Conservation (phyloP, 495 filamentous ascomycete genomes). For the Melanomma pulvis-pyrius region DNA sequence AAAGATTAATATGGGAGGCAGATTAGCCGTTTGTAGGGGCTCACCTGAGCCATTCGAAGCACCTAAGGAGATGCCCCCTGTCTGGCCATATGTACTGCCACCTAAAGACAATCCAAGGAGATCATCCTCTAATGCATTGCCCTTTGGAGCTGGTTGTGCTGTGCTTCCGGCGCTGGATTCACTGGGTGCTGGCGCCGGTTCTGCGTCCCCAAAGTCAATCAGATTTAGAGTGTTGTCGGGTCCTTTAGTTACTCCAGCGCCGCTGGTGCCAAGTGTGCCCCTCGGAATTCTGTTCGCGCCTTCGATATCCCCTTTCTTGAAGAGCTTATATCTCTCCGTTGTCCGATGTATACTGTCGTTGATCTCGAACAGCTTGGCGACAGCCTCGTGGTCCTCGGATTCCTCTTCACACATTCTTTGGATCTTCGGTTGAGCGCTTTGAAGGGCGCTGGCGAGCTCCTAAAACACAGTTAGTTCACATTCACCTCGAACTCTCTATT, state of each 20-base stretch:
- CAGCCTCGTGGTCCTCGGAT: constrained; percentile 92
- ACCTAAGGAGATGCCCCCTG: constrained; percentile 85
- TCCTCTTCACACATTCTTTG: constrained; percentile 99
- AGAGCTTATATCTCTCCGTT: constrained; percentile 88
- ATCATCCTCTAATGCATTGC: constrained; percentile 57
- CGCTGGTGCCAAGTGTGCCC: constrained; percentile 73
- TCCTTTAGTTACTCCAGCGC: constrained; percentile 70
- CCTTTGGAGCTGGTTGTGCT: constrained; percentile 47
- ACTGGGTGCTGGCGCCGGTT: constrained; percentile 49
- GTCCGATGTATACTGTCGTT: constrained; percentile 99
- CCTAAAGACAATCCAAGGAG: constrained; percentile 68
- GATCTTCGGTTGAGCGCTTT: constrained; percentile 96
- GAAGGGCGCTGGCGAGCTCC: constrained; percentile 88
- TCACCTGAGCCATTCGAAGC: constrained; percentile 42
- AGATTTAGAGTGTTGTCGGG: constrained; percentile 85
- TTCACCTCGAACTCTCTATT: neutral
- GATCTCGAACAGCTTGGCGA: constrained; percentile 92
- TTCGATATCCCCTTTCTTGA: constrained; percentile 91
- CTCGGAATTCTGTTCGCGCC: constrained; percentile 82
- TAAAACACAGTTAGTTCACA: constrained; percentile 35
- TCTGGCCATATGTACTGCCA: constrained; percentile 62
- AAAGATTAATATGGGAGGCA: constrained; percentile 1
- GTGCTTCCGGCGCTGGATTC: constrained; percentile 19
- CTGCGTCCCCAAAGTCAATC: constrained; percentile 78
- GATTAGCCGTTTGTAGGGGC: neutral